A percentile compares a stretch with the other conserved stretches of the same genome.
phyloP scores from a whole-genome alignment of 805 yeast genomes.

The Myxozyma sirexii region DNA sequence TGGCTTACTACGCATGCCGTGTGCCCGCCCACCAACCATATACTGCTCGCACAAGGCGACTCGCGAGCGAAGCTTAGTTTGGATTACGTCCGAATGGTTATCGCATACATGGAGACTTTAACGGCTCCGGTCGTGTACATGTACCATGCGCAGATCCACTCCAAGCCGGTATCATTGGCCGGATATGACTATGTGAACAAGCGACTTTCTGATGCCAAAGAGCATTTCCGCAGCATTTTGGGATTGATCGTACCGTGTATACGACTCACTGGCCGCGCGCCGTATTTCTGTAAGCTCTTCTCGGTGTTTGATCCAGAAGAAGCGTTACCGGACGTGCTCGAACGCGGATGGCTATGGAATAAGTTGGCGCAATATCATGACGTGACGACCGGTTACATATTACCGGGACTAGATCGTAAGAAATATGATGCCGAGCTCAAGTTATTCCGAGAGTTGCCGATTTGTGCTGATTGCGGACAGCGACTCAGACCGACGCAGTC shows the following conservation, averaged over 20 bases:
- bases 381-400: background rate
- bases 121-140: background rate
- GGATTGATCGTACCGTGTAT: background rate
- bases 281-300: background rate
- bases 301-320: background rate
- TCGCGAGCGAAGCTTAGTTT: background rate
- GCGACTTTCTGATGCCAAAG: background rate
- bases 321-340: background rate
- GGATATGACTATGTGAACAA: background rate
- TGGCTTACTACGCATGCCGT: background rate
- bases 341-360: background rate
- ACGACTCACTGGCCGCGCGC: background rate
- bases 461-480: background rate
- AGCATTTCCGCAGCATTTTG: background rate
- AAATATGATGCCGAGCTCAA: background rate
- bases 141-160: background rate
- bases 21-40: background rate
- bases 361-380: background rate
- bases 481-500: background rate
- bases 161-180: background rate
- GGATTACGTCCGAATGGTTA: background rate
- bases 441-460: background rate
- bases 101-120: background rate
- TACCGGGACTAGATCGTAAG: background rate
- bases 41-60: background rate